A percentile compares a stretch with the other conserved stretches of the same genome.
Conservation (phyloP, 129 eudicot species). For the Pulicaria dysenterica region DNA sequence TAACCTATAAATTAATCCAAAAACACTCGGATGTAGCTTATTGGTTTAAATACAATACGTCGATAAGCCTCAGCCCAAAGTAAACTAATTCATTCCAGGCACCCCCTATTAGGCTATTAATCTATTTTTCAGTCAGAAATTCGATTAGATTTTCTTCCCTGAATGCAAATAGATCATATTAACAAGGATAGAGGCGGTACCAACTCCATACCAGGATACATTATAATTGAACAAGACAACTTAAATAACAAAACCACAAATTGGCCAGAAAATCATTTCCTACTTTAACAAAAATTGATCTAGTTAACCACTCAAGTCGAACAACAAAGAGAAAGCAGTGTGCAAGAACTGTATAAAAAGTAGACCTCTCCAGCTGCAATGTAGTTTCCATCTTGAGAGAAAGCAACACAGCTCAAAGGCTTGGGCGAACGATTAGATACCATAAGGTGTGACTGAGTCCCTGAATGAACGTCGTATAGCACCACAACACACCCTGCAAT, state of each 20-base stretch:
- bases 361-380: slow-evolving; percentile 89
- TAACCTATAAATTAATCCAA: too few species aligned
- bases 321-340: slow-evolving; percentile 8
- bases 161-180: slow-evolving; percentile 17
- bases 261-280: neutral
- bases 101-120: neutral
- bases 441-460: slow-evolving; percentile 49
- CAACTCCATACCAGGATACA: too few species aligned
- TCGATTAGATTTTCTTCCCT: slow-evolving; percentile 10
- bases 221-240: neutral
- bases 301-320: slow-evolving; percentile 13
- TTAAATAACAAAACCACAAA: neutral
- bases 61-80: too few species aligned
- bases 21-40: too few species aligned
- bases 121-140: neutral
- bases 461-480: slow-evolving; percentile 50
- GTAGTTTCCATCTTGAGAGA: slow-evolving; percentile 49
- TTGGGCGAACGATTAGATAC: slow-evolving; percentile 56
- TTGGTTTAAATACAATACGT: too few species aligned
- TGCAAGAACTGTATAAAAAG: neutral
- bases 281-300: slow-evolving; percentile 1
- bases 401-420: slow-evolving; percentile 54
- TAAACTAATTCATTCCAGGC: too few species aligned
- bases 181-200: neutral
- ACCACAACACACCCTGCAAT: slow-evolving; percentile 75